Evolutionary conservation across 495 filamentous ascomycete species (phyloP).

Genomic region (Annulohypoxylon maeteangense): DNA sequence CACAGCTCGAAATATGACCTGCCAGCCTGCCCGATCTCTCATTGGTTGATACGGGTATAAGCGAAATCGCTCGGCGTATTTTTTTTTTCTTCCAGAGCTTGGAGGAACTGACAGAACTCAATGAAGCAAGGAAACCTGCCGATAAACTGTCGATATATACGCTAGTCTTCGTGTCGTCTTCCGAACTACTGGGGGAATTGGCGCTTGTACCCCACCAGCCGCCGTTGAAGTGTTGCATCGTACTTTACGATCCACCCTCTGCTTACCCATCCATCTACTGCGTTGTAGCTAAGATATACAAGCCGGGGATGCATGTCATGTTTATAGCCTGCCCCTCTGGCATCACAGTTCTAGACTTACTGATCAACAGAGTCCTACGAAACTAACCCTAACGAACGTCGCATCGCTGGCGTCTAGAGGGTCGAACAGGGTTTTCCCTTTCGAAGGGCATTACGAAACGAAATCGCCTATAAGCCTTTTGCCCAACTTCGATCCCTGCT

Average conservation of each 20-base stretch:
- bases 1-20: constrained; percentile 2
- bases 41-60: constrained; percentile 35
- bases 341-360: constrained; percentile 38
- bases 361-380: constrained; percentile 34
- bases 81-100: constrained; percentile 21
- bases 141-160: constrained; percentile 40
- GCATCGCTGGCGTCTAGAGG: constrained; percentile 32
- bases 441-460: constrained; percentile 10
- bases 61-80: constrained; percentile 30
- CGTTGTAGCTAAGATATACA: constrained; percentile 8
- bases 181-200: constrained; percentile 35
- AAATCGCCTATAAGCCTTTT: constrained; percentile 7
- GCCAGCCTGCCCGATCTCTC: too few species aligned
- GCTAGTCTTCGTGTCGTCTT: constrained; percentile 30
- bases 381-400: constrained; percentile 35
- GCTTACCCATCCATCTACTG: constrained; percentile 7
- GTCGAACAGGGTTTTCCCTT: constrained; percentile 11
- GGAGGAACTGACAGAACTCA: constrained; percentile 16
- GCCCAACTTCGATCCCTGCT: constrained; percentile 30
- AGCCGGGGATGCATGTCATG: constrained; percentile 42
- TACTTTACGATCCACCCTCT: constrained; percentile 24
- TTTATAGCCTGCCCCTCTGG: constrained; percentile 29
- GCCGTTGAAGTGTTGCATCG: constrained; percentile 14
- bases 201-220: constrained; percentile 23
- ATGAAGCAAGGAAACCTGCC: constrained; percentile 31